Percentiles rank a stretch among this genome's conserved stretches.
These are phyloP conservation scores for Tuber indicum DNA, from an alignment of 495 filamentous ascomycete species.

Conservation along the genomic window DNA sequence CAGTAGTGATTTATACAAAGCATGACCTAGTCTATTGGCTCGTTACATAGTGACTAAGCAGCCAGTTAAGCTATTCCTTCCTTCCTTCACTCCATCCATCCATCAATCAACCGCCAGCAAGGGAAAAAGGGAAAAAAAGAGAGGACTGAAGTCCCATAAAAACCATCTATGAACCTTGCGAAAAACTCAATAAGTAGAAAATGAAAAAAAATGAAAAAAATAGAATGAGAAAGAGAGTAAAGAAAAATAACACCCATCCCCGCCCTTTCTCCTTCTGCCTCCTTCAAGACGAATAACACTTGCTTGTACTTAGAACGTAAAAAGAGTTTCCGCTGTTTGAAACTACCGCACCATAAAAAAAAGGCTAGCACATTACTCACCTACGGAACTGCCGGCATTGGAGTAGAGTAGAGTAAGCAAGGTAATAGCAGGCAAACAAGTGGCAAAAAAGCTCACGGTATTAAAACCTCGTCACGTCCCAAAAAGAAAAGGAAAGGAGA, in stretches of 20 bases:
- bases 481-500: conserved; percentile 14
- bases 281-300: neutral
- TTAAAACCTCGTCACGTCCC: conserved; percentile 3
- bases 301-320: neutral
- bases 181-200: neutral
- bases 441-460: neutral
- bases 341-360: neutral
- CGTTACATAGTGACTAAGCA: neutral
- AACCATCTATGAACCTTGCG: conserved; percentile 2
- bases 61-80: neutral
- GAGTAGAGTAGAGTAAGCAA: neutral
- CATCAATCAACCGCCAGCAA: neutral
- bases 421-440: neutral
- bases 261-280: neutral
- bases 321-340: neutral
- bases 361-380: neutral
- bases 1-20: neutral
- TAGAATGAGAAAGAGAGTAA: neutral
- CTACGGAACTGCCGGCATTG: neutral
- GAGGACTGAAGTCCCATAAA: neutral
- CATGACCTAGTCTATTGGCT: neutral
- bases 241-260: neutral
- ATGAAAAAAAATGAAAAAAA: neutral
- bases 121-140: neutral
- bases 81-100: neutral